Percentiles rank a stretch among this genome's conserved stretches.
These are phyloP conservation scores for Ramalina peruviana DNA, from an alignment of 495 filamentous ascomycete species.

Conservation along the genomic window DNA sequence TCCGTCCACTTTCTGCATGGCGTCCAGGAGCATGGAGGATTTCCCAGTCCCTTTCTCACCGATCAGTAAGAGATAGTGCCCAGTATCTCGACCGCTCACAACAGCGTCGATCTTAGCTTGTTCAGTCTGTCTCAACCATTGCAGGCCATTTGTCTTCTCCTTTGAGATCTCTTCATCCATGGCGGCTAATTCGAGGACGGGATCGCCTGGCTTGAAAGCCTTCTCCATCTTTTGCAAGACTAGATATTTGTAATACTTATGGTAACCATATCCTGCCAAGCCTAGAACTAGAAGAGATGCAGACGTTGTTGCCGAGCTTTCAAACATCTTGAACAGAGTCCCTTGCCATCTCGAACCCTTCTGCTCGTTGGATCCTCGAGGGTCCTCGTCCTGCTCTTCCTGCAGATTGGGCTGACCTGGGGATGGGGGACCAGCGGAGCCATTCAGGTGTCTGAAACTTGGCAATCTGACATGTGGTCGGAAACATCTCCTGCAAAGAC, in stretches of 20 bases:
- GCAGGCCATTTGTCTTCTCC: constrained; percentile 32
- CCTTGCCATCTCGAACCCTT: constrained; percentile 21
- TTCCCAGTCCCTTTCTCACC: constrained; percentile 96
- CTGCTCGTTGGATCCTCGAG: background rate
- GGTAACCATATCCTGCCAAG: constrained; percentile 68
- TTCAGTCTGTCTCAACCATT: constrained; percentile 74
- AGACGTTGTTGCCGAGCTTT: constrained; percentile 71
- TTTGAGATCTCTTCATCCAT: constrained; percentile 30
- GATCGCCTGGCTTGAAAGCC: constrained; percentile 87
- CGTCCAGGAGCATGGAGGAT: constrained; percentile 85
- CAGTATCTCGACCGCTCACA: constrained; percentile 48
- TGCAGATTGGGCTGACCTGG: constrained; percentile 6
- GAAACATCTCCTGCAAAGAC: too few relatives aligned
- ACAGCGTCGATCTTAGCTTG: constrained; percentile 68
- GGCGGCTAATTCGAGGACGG: constrained; percentile 79
- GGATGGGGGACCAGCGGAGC: constrained; percentile 6
- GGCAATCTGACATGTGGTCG: too few relatives aligned
- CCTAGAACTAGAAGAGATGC: constrained; percentile 77
- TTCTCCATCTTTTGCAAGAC: constrained; percentile 82
- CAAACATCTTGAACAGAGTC: constrained; percentile 65
- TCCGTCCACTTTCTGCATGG: constrained; percentile 81
- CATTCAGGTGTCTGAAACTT: constrained; percentile 3
- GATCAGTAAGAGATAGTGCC: constrained; percentile 86
- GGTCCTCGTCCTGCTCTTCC: background rate
- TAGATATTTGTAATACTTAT: constrained; percentile 74